Conservation (phyloP, 805 yeast species). For the Lachancea sp. region DNA sequence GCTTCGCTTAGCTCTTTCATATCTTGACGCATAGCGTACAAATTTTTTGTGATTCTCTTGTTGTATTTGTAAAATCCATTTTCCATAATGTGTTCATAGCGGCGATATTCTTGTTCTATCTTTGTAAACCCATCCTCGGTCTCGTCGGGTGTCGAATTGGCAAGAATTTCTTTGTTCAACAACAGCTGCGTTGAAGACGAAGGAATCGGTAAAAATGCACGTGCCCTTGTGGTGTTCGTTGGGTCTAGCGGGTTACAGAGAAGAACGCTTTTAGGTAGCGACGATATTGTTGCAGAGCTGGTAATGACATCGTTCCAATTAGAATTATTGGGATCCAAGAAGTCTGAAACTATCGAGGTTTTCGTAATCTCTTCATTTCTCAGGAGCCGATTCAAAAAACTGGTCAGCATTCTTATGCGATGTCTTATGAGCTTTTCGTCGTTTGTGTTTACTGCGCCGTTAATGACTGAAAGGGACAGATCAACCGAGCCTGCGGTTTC, state of each 20-base stretch:
- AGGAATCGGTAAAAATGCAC: constrained; percentile 30
- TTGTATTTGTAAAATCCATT: constrained; percentile 27
- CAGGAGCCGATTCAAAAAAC: constrained; percentile 29
- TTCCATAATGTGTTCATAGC: constrained; percentile 22
- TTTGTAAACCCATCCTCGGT: constrained; percentile 19
- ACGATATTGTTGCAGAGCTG: constrained; percentile 30
- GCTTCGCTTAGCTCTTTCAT: constrained; percentile 25
- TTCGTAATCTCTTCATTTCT: constrained; percentile 24
- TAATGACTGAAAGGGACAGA: constrained; percentile 27
- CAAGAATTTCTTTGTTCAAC: constrained; percentile 15
- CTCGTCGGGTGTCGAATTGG: constrained; percentile 5
- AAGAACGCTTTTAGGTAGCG: constrained; percentile 28
- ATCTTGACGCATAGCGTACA: constrained; percentile 20
- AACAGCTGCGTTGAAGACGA: constrained; percentile 20
- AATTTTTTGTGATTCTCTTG: constrained; percentile 24
- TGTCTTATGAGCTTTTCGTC: constrained; percentile 33
- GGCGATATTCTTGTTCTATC: constrained; percentile 28
- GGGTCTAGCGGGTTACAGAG: constrained; percentile 34
- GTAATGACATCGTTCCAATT: constrained; percentile 32
- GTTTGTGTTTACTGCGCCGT: constrained; percentile 24
- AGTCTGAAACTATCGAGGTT: constrained; percentile 29
- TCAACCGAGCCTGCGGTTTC: constrained; percentile 29
- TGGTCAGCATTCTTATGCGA: constrained; percentile 30
- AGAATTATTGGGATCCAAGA: constrained; percentile 29
- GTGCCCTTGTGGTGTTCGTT: constrained; percentile 30